Percentiles rank a stretch among this genome's conserved stretches.
These are phyloP conservation scores for Colletotrichum coccodes DNA, from an alignment of 2,329 filamentous ascomycete species.

Conservation along the genomic window DNA sequence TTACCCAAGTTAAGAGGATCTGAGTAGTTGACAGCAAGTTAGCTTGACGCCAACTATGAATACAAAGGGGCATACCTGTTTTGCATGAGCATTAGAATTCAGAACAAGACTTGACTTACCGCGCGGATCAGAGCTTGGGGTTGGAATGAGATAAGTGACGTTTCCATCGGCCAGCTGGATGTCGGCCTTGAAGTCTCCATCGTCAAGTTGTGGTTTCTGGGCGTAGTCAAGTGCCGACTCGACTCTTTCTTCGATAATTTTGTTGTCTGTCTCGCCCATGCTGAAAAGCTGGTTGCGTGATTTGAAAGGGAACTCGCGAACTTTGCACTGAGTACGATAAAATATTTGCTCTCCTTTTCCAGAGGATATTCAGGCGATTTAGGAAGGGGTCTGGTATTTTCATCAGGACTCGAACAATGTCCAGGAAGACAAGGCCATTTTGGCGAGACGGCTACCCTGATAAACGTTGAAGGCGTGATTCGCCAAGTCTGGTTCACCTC, in stretches of 20 bases:
- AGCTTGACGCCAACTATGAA: neutral
- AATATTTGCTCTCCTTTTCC: neutral
- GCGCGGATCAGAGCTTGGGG: conserved; percentile 45
- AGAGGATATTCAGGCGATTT: neutral
- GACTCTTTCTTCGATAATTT: conserved; percentile 14
- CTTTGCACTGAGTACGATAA: too few relatives aligned
- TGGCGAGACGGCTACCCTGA: neutral
- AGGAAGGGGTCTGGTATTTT: neutral
- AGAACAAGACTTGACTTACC: conserved; percentile 14
- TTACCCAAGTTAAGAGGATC: conserved; percentile 20
- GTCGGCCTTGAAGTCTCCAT: conserved; percentile 30
- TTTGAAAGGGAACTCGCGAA: too few relatives aligned
- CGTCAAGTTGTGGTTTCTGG: neutral
- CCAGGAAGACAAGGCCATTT: conserved; percentile 14
- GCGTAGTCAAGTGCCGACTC: conserved; percentile 2
- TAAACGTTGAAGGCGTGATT: conserved; percentile 3
- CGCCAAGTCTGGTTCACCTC: neutral
- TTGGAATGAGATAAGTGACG: conserved; percentile 44
- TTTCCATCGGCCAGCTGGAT: conserved; percentile 43
- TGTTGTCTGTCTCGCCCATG: conserved; percentile 21
- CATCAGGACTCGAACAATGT: neutral
- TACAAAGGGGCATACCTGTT: too few relatives aligned
- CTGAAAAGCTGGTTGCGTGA: neutral
- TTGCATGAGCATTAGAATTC: neutral
- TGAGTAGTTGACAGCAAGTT: neutral